Evolutionary conservation across 345 rosid species (phyloP), one percentile per base, ranked within the genome.

Genomic region (Camelina hispida): DNA sequence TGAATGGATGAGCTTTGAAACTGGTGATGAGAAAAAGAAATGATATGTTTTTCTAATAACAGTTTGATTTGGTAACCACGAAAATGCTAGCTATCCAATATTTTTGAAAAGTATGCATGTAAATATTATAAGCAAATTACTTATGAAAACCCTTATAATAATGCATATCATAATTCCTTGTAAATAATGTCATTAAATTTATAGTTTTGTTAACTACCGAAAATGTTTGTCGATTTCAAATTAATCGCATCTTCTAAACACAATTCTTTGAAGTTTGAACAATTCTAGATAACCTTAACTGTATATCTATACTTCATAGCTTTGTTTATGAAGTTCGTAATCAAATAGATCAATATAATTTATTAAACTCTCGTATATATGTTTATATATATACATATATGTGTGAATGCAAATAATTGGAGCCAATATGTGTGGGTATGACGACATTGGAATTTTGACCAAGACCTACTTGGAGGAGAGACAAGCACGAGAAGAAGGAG

Each of bases 381-480:
- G 30, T 28, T 28, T 28, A 28, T 28, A 28, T 8, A 34, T 34
- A 34, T 34, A 7, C 7, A 7, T 34, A 3, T 34, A 2, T 34
- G 42, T 76, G 69, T 51, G 55, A 65, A 48, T 48, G 76, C 53
- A 30, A 38, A 71, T 77, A 71, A 71, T 65, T 77, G 80, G 73
- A 66, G 69, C 57, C 77, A 72, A 53, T 18, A 52, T 72, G 57
- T 72, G 73, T 60, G 69, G 76, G 69, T 58, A 52, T 58, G 73
- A 52, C 14, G 51, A 69, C 30, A 18, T 0, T 58, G 51, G 34
- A 63, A 65, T 55, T 57, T 71, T 77, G 80, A 69, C 80, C 56
- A 62, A 63, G 60, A 11, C 22, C 68, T 50, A 57, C 72, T 65
- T 65, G 72, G 44, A 66, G 67, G 44, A 66, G 71, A 69, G 43